These are phyloP conservation scores for Rhipidocladum racemiflorum DNA, from an alignment of 176 grass and related monocot species.

Conservation along the genomic window DNA sequence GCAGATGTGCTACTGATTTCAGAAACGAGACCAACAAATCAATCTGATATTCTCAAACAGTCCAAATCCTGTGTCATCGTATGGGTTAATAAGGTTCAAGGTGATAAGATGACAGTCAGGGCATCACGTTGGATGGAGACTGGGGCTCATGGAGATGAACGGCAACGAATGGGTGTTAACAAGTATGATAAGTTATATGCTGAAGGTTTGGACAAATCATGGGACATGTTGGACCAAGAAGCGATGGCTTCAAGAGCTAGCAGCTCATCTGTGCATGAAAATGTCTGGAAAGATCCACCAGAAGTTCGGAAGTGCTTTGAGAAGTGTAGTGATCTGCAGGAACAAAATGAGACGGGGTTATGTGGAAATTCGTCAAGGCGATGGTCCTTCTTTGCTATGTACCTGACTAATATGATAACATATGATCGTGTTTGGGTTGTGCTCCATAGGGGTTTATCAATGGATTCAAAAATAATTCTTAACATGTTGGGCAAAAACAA, in stretches of 20 bases:
- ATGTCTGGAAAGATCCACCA: conserved; percentile 30
- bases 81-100: conserved; percentile 55
- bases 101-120: conserved; percentile 52
- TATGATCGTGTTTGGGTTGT: conserved; percentile 66
- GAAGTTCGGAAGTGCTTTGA: conserved; percentile 35
- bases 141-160: conserved; percentile 42
- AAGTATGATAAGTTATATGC: conserved; percentile 42
- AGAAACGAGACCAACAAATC: conserved; percentile 52
- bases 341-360: conserved; percentile 30
- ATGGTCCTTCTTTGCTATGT: conserved; percentile 58
- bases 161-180: conserved; percentile 31
- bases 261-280: conserved; percentile 33
- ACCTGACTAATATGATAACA: conserved; percentile 66
- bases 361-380: conserved; percentile 24
- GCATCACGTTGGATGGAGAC: conserved; percentile 53
- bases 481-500: conserved; percentile 55
- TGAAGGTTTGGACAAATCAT: conserved; percentile 35
- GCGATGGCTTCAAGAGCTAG: conserved; percentile 33
- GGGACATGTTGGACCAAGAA: conserved; percentile 46
- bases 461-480: conserved; percentile 49
- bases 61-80: conserved; percentile 47
- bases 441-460: conserved; percentile 43
- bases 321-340: conserved; percentile 2
- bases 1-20: conserved; percentile 64
- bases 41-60: conserved; percentile 51